These are phyloP conservation scores for Simplicillium sp. DNA, from an alignment of 2,329 filamentous ascomycete species.

Conservation along the genomic window DNA sequence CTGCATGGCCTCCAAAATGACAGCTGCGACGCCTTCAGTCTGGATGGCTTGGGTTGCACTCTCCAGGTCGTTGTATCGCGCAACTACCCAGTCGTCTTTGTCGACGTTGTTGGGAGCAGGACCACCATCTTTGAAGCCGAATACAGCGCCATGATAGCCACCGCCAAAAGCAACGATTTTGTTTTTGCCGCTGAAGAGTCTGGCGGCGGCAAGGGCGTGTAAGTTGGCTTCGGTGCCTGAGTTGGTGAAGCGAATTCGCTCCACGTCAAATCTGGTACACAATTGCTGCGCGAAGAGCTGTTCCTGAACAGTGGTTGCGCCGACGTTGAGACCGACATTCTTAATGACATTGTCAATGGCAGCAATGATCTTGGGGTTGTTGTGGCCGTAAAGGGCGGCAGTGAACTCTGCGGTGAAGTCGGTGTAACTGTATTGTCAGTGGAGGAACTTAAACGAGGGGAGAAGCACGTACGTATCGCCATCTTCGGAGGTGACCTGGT, in stretches of 20 bases:
- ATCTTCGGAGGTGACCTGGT: conserved; percentile 30
- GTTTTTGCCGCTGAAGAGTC: conserved; percentile 30
- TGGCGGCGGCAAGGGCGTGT: conserved; percentile 46
- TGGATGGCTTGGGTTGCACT: conserved; percentile 33
- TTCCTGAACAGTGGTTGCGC: conserved; percentile 43
- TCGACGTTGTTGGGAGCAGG: conserved; percentile 37
- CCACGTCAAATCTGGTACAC: conserved; percentile 43
- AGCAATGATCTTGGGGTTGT: conserved; percentile 40
- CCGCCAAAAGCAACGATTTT: conserved; percentile 43
- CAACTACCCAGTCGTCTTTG: conserved; percentile 46
- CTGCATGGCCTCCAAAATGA: conserved; percentile 59
- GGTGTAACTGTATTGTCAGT: conserved; percentile 29
- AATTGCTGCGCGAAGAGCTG: conserved; percentile 38
- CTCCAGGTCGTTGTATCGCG: conserved; percentile 49
- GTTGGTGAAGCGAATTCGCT: conserved; percentile 52
- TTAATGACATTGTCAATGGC: conserved; percentile 36
- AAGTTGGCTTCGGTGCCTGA: conserved; percentile 58
- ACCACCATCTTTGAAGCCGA: conserved; percentile 22
- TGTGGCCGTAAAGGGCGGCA: conserved; percentile 58
- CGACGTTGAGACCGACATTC: conserved; percentile 41
- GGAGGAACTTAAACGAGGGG: background rate
- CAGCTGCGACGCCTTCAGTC: conserved; percentile 43
- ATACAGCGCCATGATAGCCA: conserved; percentile 25
- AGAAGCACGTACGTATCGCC: conserved; percentile 19
- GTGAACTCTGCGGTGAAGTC: conserved; percentile 56